These are phyloP conservation scores for Cercospora janseana DNA, from an alignment of 2,329 filamentous ascomycete genomes.

Conservation along the genomic window DNA sequence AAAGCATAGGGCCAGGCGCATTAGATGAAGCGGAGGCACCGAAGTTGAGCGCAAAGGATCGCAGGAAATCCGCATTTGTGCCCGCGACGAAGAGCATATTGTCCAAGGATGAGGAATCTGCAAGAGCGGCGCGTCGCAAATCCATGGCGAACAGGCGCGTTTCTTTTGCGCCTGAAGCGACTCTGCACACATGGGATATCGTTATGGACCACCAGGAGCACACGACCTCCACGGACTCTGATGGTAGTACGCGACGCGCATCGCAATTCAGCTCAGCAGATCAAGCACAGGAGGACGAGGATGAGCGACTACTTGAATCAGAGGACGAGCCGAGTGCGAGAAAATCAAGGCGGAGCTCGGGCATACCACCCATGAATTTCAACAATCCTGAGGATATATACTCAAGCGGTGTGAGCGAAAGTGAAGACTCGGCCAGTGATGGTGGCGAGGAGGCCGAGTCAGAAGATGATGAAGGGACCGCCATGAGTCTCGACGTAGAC, in stretches of 20 bases:
- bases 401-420: slow-evolving; percentile 72
- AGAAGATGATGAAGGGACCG: slow-evolving; percentile 69
- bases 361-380: slow-evolving; percentile 62
- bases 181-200: slow-evolving; percentile 94
- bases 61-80: slow-evolving; percentile 47
- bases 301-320: slow-evolving; percentile 45
- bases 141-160: slow-evolving; percentile 74
- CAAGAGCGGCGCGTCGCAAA: slow-evolving; percentile 77
- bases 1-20: slow-evolving; percentile 91
- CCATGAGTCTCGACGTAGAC: slow-evolving; percentile 70
- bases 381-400: slow-evolving; percentile 64
- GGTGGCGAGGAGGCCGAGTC: slow-evolving; percentile 53
- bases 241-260: slow-evolving; percentile 70
- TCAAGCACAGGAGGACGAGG: slow-evolving; percentile 57
- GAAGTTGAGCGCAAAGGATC: slow-evolving; percentile 34
- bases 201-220: slow-evolving; percentile 82
- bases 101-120: slow-evolving; percentile 56
- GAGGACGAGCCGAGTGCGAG: slow-evolving; percentile 66
- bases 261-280: slow-evolving; percentile 57
- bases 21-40: slow-evolving; percentile 69
- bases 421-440: slow-evolving; percentile 44
- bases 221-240: slow-evolving; percentile 68
- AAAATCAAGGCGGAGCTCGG: slow-evolving; percentile 62
- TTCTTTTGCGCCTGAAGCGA: slow-evolving; percentile 95
- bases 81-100: slow-evolving; percentile 54